Evolutionary conservation across 768 basidiomycete species (phyloP), one percentile per base, ranked within the genome.

Genomic region (Serendipita sp.): DNA sequence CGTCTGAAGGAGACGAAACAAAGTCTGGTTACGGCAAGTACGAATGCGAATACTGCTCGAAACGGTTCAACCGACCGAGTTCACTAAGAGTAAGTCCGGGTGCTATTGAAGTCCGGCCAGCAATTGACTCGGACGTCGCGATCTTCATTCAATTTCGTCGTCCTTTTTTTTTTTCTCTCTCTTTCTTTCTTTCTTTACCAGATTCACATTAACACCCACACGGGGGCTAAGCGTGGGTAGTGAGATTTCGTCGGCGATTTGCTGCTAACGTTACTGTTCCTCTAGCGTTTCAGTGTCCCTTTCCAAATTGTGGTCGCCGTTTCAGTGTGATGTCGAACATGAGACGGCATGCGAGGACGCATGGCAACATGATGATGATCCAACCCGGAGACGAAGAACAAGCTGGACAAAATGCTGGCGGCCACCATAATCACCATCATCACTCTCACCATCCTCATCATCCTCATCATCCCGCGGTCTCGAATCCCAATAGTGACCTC

Each of bases 251-350:
- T 63, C 18, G 44, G 36, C 38, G 63, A 56, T 66, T 32, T 65
- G 51, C 18, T 56, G 45, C 45, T 51, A 56, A 65, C 65, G 47
- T 23, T 44, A 63, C 64, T 15, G 13, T 38, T 15, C 45, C 34
- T 51, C 32, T 44, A 86, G 89, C 87, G 18, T 88, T 86, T 74
- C 78, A 80, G 46, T 90, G 88, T 69, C 85, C 86, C 3, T 86
- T 77, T 77, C 85, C 84, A 3, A 80, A 83, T 47, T 89, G 88
- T 71, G 85, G 84, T 44, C 80, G 86, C 38, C 81, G 85, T 66
- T 90, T 90, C 74, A 89, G 88, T 68, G 89, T 89, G 54, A 88
- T 88, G 71, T 88, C 86, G 0, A 91, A 90, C 72, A 90, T 89
- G 88, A 80, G 88, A 35, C 77, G 88, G 3, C 88, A 90, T 69